phyloP scores from a whole-genome alignment of 768 basidiomycete genomes.

The Amanita molliuscula region DNA sequence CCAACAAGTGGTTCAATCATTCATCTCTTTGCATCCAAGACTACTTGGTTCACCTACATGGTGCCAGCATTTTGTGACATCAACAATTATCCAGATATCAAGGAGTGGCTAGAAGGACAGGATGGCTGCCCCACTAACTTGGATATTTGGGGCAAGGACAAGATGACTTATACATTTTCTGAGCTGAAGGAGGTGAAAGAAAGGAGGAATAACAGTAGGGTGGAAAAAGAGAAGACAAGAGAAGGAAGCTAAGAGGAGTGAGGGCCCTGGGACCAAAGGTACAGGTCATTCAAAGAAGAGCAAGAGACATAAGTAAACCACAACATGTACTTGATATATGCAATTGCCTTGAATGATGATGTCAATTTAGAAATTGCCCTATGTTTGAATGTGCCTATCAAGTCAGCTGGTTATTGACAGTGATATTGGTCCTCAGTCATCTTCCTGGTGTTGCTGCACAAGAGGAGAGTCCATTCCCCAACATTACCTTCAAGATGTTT shows the following conservation, averaged over 20 bases:
- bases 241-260: background rate
- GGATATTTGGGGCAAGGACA: background rate
- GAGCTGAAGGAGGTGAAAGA: too few relatives aligned
- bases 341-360: too few relatives aligned
- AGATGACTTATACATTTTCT: too few relatives aligned
- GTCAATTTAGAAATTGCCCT: too few relatives aligned
- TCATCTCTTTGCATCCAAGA: background rate
- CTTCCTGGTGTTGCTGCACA: background rate
- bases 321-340: background rate
- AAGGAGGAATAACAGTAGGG: too few relatives aligned
- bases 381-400: too few relatives aligned
- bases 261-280: too few relatives aligned
- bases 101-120: background rate
- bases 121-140: background rate
- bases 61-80: background rate
- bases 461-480: background rate
- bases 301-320: background rate
- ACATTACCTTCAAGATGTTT: too few relatives aligned
- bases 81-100: background rate
- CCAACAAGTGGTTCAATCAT: background rate
- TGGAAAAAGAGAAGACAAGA: too few relatives aligned
- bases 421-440: background rate
- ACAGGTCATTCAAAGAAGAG: background rate
- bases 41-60: background rate
- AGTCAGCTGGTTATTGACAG: too few relatives aligned